phyloP scores from a whole-genome alignment of 2,329 filamentous ascomycete species.

The Botrytis paeoniae region DNA sequence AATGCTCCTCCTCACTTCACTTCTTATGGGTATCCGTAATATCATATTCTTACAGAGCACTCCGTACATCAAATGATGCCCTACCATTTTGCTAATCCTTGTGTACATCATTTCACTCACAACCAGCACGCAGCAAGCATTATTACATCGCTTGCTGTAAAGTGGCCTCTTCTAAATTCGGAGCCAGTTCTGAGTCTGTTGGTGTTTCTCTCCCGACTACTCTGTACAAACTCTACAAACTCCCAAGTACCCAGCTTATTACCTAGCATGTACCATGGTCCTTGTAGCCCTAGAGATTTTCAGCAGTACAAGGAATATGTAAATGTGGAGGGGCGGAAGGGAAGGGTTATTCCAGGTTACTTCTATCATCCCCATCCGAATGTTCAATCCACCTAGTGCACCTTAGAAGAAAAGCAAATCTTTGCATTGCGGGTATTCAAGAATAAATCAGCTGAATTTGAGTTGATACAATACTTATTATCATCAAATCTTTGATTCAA shows the following conservation, averaged over 20 bases:
- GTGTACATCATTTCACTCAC: background rate
- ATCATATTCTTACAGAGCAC: background rate
- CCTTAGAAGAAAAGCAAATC: background rate
- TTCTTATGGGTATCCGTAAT: background rate
- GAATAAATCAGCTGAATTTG: background rate
- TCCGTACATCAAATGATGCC: background rate
- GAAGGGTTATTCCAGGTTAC: background rate
- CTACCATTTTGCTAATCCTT: background rate
- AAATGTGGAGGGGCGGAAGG: background rate
- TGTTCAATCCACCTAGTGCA: background rate
- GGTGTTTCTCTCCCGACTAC: background rate
- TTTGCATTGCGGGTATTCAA: background rate
- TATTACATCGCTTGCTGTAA: background rate
- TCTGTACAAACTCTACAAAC: background rate
- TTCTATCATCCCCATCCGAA: background rate
- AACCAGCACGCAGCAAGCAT: background rate
- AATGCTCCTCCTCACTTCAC: background rate
- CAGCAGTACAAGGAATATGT: constrained; percentile 6
- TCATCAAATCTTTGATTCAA: background rate
- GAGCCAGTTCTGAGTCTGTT: background rate
- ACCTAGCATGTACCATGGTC: background rate
- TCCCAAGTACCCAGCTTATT: background rate
- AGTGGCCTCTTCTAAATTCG: background rate
- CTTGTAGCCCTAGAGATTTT: background rate
- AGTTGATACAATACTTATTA: background rate